Evolutionary conservation across 257 asterid species (phyloP).

Genomic region (Catharanthus roseus): DNA sequence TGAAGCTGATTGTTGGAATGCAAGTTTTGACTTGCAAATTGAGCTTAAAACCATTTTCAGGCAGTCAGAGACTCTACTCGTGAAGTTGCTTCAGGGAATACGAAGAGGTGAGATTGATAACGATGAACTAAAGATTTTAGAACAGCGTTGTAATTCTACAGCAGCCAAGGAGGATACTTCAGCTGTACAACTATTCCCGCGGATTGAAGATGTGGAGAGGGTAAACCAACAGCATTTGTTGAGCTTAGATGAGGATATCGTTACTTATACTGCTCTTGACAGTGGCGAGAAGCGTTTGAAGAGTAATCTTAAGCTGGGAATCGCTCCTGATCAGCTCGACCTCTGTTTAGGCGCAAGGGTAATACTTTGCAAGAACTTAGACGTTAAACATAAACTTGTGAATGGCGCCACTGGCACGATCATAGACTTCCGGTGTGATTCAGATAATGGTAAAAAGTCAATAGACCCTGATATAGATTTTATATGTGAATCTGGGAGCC

Average conservation of each 20-base stretch:
- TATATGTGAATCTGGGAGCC: constrained; percentile 39
- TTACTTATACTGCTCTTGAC: constrained; percentile 49
- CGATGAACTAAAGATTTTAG: constrained; percentile 42
- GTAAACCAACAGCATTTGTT: constrained; percentile 45
- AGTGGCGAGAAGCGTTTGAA: constrained; percentile 36
- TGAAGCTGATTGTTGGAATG: constrained; percentile 64
- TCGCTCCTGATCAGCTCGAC: constrained; percentile 50
- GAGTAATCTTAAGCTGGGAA: constrained; percentile 49
- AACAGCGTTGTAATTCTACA: constrained; percentile 42
- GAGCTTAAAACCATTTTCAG: constrained; percentile 59
- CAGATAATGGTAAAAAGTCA: constrained; percentile 7
- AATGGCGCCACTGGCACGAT: constrained; percentile 77
- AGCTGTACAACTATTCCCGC: constrained; percentile 63
- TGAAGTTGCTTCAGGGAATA: constrained; percentile 52
- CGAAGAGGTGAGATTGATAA: constrained; percentile 46
- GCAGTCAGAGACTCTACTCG: constrained; percentile 48
- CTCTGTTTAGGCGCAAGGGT: constrained; percentile 64
- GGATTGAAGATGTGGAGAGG: constrained; percentile 45
- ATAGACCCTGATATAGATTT: constrained; percentile 14
- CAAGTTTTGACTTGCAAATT: constrained; percentile 49
- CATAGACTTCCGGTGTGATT: constrained; percentile 21
- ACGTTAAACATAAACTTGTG: constrained; percentile 41
- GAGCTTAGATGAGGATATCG: constrained; percentile 31
- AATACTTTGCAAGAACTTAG: constrained; percentile 53
- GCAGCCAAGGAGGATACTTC: constrained; percentile 56